Evolutionary conservation across 306 rosid genomes (phyloP), one percentile per base, ranked within the genome.

Genomic region (Sicyos baderoa): DNA sequence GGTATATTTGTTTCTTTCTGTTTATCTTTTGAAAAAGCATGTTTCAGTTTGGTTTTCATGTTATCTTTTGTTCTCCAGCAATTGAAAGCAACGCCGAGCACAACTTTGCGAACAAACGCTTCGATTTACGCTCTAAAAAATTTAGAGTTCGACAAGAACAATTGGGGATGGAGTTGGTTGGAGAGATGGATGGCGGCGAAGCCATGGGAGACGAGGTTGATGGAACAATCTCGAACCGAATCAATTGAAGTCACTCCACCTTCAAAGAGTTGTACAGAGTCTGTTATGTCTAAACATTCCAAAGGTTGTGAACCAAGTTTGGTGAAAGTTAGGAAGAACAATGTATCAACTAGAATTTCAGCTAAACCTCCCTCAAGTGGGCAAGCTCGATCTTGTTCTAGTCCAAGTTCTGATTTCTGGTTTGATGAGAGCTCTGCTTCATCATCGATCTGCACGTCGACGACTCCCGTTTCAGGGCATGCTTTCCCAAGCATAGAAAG

Each of bases 111-210:
- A 68, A 22, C 81, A 54, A 82, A 61, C n/a, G 61, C 75, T 47
- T 67, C 88, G 0, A 62, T 82, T 42, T 79, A 72, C 23, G 51
- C 86, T 58, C 84, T 86, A 54, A 85, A 80, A 78, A 83, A 80
- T 66, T 74, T 77, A 1, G 87, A 88, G 72, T 64, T 78, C 7
- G 86, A 85, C 82, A 90, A 84, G 82, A 81, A 78, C 40, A 90
- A 82, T 61, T 75, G 86, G 84, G 99, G 99, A 47, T 94, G 99
- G 99, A 94, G 88, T 69, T 94, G 99, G 99, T 80, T 94, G 78
- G 99, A 94, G 77, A 87, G 99, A 13, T 94, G 99, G 99, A 94
- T 94, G 99, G 91, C 97, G 21, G 97, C 97, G 5, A 94, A 90
- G 80, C 99, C 99, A 2, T 94, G 99, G 99, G 99, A 94, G 79